Evolutionary conservation across 352 stramenopile genomes (phyloP), one percentile per base, ranked within the genome.

Genomic region (Phytophthora nicotianae): DNA sequence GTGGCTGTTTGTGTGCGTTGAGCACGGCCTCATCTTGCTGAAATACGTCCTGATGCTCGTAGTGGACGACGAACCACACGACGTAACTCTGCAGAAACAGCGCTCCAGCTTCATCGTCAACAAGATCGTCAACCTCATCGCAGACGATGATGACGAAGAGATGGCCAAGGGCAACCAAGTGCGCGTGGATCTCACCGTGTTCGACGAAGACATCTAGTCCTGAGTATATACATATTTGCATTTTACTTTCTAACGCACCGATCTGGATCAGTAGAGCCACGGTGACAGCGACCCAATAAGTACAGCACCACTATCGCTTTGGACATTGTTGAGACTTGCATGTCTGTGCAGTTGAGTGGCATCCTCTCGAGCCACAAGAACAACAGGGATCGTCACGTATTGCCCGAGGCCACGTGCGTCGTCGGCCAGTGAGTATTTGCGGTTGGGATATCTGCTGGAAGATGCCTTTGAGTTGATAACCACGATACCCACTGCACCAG

Each of bases 91-190:
- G 26, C 84, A 93, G 66, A 86, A 90, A 47, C 80, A 91, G 51
- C 81, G 84, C 32, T 76, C 66, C 11, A 70, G 73, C 64, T 93
- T 93, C 51, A 76, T 93, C 17, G 63, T 88, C 14, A 72, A 84
- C 68, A 93, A 93, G 67, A 77, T 93, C 41, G 79, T 93, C 3
- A 73, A 91, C 56, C 60, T 88, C 23, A 85, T 93, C 40, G 72
- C 81, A 8, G 84, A 93, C 38, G 84, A 93, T 26, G 81, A 91
- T 52, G 81, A 90, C 43, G 67, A 68, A 20, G 76, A 80, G 43
- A 63, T 92, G 19, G 62, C 73, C 29, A 88, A 89, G 65, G 83
- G 83, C 51, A 92, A 92, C 72, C 81, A 92, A 62, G 75, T 92
- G 57, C 82, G 82, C 50, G 79, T 90, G 20, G 83, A 92, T 50